Conservation (phyloP, 208 protist genomes). For the Strigomonas culicis region DNA sequence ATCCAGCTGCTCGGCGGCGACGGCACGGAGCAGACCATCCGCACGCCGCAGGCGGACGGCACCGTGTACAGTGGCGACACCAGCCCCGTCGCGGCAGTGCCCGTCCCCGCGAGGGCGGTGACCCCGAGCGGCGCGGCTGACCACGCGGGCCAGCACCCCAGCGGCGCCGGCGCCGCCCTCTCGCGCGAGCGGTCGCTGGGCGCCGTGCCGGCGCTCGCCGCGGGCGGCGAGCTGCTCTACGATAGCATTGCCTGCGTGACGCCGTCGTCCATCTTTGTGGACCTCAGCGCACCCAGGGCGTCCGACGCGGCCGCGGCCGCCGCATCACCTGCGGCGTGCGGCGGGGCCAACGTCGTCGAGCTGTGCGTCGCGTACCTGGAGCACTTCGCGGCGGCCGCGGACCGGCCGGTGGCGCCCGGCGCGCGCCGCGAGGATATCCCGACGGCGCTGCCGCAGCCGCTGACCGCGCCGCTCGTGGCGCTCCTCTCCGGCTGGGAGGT, state of each 20-base stretch:
- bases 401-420: constrained; percentile 2
- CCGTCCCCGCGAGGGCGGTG: too few relatives aligned
- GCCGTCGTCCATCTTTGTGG: too few relatives aligned
- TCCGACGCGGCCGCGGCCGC: too few relatives aligned
- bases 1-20: constrained; percentile 14
- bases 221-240: constrained; percentile 12
- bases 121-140: too few relatives aligned
- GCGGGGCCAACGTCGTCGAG: too few relatives aligned
- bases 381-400: constrained; percentile 30
- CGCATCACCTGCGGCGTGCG: too few relatives aligned
- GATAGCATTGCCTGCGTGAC: constrained; percentile 21
- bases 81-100: too few relatives aligned
- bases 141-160: too few relatives aligned
- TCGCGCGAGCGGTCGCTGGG: background rate
- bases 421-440: constrained; percentile 15
- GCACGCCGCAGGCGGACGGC: background rate
- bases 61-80: background rate
- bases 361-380: constrained; percentile 42
- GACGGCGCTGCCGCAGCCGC: constrained; percentile 36
- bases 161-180: background rate
- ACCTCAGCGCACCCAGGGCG: too few relatives aligned
- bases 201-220: background rate
- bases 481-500: constrained; percentile 56
- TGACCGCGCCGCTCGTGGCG: constrained; percentile 42
- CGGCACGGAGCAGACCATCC: background rate